Evolutionary conservation across 1,284 basidiomycete species (phyloP).

Genomic region (Anthracocystis panici-leucophaei): DNA sequence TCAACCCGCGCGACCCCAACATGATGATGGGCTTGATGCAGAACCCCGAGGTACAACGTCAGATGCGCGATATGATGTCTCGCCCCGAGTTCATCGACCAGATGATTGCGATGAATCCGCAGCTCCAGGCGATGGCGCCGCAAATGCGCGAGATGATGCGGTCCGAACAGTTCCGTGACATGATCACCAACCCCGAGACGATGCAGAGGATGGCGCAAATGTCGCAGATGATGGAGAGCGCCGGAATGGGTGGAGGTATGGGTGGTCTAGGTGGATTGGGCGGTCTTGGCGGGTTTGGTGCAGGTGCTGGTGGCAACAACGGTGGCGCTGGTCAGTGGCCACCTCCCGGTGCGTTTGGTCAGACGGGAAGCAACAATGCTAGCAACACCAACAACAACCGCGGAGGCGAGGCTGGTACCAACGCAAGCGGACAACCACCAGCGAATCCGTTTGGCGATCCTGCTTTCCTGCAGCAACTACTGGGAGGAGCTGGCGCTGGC

Average conservation of each 20-base stretch:
- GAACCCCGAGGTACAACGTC: constrained; percentile 61
- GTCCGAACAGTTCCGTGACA: constrained; percentile 64
- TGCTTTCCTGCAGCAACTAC: constrained; percentile 45
- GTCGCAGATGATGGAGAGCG: constrained; percentile 56
- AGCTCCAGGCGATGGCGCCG: constrained; percentile 61
- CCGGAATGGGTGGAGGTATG: constrained; percentile 36
- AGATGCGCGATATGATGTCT: constrained; percentile 65
- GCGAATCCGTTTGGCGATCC: constrained; percentile 39
- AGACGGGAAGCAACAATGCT: constrained; percentile 4
- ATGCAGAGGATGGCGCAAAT: constrained; percentile 65
- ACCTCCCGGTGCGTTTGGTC: constrained; percentile 57
- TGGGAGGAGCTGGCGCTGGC: constrained; percentile 42
- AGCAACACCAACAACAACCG: constrained; percentile 23
- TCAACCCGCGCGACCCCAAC: constrained; percentile 67
- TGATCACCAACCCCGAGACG: constrained; percentile 65
- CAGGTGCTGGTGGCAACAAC: constrained; percentile 21
- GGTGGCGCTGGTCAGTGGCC: constrained; percentile 47
- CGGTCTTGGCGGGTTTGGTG: constrained; percentile 33
- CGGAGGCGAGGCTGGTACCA: constrained; percentile 13
- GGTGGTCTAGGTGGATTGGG: constrained; percentile 35
- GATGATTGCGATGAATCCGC: constrained; percentile 65
- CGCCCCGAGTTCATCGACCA: constrained; percentile 67
- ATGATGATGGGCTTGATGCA: constrained; percentile 67
- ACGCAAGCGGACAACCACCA: constrained; percentile 19
- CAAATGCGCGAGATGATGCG: constrained; percentile 65